Base-by-base conservation (phyloP, 306 rosid species). In the Vigna trinervia region DNA sequence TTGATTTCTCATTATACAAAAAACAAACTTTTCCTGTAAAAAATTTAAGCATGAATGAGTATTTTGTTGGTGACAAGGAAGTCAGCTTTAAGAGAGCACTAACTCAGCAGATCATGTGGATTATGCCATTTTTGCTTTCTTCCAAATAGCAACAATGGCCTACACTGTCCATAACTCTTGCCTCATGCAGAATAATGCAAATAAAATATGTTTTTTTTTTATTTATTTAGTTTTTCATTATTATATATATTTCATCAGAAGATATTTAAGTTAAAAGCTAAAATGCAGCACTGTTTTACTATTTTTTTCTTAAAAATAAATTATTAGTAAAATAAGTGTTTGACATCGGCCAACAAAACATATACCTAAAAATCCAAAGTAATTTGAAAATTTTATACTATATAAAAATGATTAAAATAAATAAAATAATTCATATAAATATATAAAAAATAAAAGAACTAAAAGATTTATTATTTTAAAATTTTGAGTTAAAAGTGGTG, bases 61-160 rank as follows among this genome's bases (percentile, higher is more conserved):
- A 48, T 57, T 69, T 17, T 58, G 3, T 11, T 57, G 32, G 52
- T 68, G 76, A 64, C 69, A 57, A 46, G 8, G 8, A 36, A 46
- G 76, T 39, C 69, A 69, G 50, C 81, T 78, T 78, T 78, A 45
- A 56, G 38, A 54, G 14, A 58, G 43, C 11, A 68, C 59, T 19
- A 17, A 78, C 47, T 20, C 9, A 57, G 17, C 30, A 59, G 69
- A 74, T 58, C 65, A 78, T 69, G 76, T 69, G 76, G 60, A 69
- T 13, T 34, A 19, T 69, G 70, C 54, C 45, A 69, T 45, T 57
- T 68, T 41, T 68, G 56, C 50, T 68, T 77, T 77, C 50, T 30
- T 68, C n/a, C 6, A 4, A 69, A 52, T 47, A 30, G 76, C 62
- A 78, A 47, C 70, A 69, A 69, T 78, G 82, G 62, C 82, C 82